phyloP scores from a whole-genome alignment of 2,329 filamentous ascomycete genomes.

The Fusarium sp. region DNA sequence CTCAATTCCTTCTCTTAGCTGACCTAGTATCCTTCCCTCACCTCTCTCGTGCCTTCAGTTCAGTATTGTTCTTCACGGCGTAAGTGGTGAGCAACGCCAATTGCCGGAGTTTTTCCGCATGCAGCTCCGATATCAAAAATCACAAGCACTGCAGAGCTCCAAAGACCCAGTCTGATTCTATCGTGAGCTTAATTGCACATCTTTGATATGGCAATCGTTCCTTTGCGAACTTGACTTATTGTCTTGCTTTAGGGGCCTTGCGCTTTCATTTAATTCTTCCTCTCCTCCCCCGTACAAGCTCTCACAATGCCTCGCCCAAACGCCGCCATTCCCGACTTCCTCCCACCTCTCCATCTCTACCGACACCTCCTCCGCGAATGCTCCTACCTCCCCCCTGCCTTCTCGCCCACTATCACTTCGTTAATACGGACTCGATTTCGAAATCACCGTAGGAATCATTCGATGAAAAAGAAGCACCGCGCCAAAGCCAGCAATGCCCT shows the following conservation, averaged over 20 bases:
- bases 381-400: conserved; percentile 68
- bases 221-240: background rate
- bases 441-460: conserved; percentile 48
- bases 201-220: background rate
- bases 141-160: background rate
- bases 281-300: background rate
- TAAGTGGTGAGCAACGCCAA: background rate
- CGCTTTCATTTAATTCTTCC: conserved; percentile 3
- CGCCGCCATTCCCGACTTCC: conserved; percentile 38
- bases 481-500: conserved; percentile 57
- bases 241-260: conserved; percentile 7
- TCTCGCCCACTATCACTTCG: conserved; percentile 57
- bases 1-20: too few relatives aligned
- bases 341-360: conserved; percentile 58
- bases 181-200: background rate
- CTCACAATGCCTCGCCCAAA: conserved; percentile 47
- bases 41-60: background rate
- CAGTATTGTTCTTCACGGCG: background rate
- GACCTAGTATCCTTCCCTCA: background rate
- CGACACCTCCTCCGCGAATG: conserved; percentile 70
- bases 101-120: conserved; percentile 32
- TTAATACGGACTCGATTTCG: conserved; percentile 62
- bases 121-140: conserved; percentile 12
- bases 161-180: background rate
- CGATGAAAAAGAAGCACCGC: conserved; percentile 48